Percentiles rank a stretch among this genome's conserved stretches.
phyloP scores from a whole-genome alignment of 305 asterid species.

The Fraxinus xanthoxyloides region DNA sequence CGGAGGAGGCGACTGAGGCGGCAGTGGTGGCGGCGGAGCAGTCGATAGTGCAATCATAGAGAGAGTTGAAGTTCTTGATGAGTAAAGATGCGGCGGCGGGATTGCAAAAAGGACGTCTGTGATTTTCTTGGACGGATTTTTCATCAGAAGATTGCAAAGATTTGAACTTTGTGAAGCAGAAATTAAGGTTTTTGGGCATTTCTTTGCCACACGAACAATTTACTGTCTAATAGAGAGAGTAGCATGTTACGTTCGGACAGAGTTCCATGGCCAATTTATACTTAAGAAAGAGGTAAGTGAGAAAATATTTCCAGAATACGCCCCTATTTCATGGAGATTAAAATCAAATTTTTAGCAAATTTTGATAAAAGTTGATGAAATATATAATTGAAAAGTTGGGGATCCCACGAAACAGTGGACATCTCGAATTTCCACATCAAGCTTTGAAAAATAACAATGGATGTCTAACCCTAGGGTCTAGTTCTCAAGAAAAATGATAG shows the following conservation, averaged over 20 bases:
- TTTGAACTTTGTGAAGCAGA: constrained; percentile 66
- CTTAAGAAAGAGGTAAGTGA: not conserved
- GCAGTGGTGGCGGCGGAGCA: constrained; percentile 10
- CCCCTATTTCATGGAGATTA: no score
- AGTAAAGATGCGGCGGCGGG: constrained; percentile 32
- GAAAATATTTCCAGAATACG: not conserved
- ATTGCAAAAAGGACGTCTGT: constrained; percentile 32
- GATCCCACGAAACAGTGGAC: no score
- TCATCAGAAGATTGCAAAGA: constrained; percentile 29
- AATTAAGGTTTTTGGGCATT: constrained; percentile 62
- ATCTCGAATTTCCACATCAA: not conserved
- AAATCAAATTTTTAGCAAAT: no score
- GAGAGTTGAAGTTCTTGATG: constrained; percentile 72
- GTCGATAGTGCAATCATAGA: constrained; percentile 43
- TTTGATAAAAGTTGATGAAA: no score
- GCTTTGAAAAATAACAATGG: not conserved
- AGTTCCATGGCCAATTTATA: not conserved
- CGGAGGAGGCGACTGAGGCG: not conserved
- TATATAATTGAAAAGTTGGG: no score
- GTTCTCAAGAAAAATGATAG: not conserved
- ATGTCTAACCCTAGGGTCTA: not conserved
- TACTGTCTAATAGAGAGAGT: constrained; percentile 6
- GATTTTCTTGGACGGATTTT: constrained; percentile 27
- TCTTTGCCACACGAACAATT: not conserved
- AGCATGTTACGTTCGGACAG: not conserved